Evolutionary conservation across 768 basidiomycete genomes (phyloP).

Genomic region (Russula foetens): DNA sequence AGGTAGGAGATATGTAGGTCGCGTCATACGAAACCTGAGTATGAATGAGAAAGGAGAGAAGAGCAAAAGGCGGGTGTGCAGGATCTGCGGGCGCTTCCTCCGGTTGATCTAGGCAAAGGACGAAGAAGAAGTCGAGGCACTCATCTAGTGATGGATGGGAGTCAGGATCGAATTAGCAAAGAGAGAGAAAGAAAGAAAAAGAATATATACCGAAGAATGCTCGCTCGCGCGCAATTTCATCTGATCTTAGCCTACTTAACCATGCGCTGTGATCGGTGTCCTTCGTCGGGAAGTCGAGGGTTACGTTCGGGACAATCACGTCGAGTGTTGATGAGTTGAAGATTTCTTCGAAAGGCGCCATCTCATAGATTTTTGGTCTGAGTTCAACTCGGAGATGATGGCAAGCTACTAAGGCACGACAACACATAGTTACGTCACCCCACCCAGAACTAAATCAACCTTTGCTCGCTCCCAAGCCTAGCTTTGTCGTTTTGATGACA

Average conservation of each 20-base stretch:
- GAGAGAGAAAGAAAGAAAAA: constrained; percentile 11
- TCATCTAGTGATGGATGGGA: constrained; percentile 28
- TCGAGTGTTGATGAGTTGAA: constrained; percentile 53
- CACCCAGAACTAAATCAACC: background rate
- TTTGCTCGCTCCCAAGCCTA: constrained; percentile 63
- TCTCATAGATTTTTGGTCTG: background rate
- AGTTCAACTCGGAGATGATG: too few relatives aligned
- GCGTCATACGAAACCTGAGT: constrained; percentile 76
- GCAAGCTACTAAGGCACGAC: too few relatives aligned
- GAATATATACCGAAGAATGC: constrained; percentile 64
- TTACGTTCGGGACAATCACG: constrained; percentile 57
- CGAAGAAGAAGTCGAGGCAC: constrained; percentile 21
- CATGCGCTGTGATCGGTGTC: constrained; percentile 40
- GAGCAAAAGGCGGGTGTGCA: constrained; percentile 27
- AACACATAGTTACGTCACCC: background rate
- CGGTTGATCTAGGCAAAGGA: constrained; percentile 26
- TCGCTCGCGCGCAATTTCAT: constrained; percentile 45
- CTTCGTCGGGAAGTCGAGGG: constrained; percentile 49
- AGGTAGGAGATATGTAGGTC: constrained; percentile 58
- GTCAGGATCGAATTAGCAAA: constrained; percentile 25
- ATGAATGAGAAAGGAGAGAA: constrained; percentile 58
- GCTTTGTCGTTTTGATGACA: constrained; percentile 79
- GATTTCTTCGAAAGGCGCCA: constrained; percentile 50
- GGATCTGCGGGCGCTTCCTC: constrained; percentile 27
- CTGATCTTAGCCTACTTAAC: constrained; percentile 40